Evolutionary conservation across 164 flowering plant species (phyloP), one percentile per base, ranked within the genome.

Genomic region (Vitis labrusca): DNA sequence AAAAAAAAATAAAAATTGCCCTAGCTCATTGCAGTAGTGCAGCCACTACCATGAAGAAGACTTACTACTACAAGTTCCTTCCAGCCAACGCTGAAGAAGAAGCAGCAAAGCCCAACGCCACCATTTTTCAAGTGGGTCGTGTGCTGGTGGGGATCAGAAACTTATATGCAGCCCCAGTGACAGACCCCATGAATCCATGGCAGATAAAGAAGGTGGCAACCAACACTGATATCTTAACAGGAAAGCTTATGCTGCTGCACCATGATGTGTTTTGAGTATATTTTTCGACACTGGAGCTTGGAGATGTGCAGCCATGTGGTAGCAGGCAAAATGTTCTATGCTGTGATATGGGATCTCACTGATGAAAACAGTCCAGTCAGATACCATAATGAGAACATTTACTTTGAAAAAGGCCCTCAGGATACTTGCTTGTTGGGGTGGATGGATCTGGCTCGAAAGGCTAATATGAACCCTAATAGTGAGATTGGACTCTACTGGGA

Each of bases 161-260:
- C 50, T 1, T 63, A 9, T 62, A 56, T 50, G 68, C 68, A 11
- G 63, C 54, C 15, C 76, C 72, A 2, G 16, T 8, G 1, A 12
- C n/a, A 9, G 72, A 73, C 51, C 65, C 63, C 1, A 32, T 27
- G 16, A 55, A 73, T 37, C 76, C 76, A 16, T 73, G 72, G 76
- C 9, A 10, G 63, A 62, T 73, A 37, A 16, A 15, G 9, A 73
- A 62, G 55, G 23, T 9, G 29, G 17, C 54, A 12, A 67, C 67
- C 1, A 32, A 0, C 10, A 14, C 19, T 16, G 76, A 67, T 4
- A 55, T 73, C 16, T 16, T 17, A 11, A 44, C 5, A 0, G 64
- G 67, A 52, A 11, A 15, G 55, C 14, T 52, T 4, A 8, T 52
- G 4, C 55, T 52, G 13, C 8, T 8, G 8, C n/a, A 52, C 55